Evolutionary conservation across 345 rosid species (phyloP).

Genomic region (Psidium friedrichsthalianum): DNA sequence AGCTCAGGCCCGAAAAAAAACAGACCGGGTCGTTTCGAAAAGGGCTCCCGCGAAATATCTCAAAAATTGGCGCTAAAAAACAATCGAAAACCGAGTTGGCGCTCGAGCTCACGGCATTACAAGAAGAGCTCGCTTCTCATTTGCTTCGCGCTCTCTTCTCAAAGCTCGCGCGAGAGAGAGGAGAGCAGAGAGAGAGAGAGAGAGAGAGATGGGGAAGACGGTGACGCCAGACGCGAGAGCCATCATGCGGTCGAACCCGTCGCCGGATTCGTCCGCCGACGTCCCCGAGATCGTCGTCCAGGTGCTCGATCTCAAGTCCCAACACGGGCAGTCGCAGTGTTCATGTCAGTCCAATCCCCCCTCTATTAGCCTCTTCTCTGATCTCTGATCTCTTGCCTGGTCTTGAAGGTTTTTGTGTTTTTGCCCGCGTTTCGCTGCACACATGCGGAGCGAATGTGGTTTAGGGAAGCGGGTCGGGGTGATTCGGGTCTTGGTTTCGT

Average conservation of each 20-base stretch:
- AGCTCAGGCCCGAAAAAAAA: too few relatives aligned
- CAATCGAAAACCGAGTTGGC: not conserved
- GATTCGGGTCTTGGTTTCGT: not conserved
- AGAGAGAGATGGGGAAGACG: conserved; percentile 24
- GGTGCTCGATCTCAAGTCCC: conserved; percentile 70
- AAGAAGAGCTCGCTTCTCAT: not conserved
- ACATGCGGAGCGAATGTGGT: too few relatives aligned
- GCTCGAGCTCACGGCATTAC: not conserved
- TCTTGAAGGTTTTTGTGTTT: too few relatives aligned
- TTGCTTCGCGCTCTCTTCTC: not conserved
- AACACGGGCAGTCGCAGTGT: conserved; percentile 76
- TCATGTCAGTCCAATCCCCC: conserved; percentile 25
- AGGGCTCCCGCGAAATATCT: too few relatives aligned
- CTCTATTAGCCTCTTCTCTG: not conserved
- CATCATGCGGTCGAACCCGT: conserved; percentile 41
- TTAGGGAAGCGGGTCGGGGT: too few relatives aligned
- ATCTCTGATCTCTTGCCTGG: not conserved
- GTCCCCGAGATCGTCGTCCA: conserved; percentile 55
- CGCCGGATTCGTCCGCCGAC: conserved; percentile 46
- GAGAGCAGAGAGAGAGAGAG: not conserved
- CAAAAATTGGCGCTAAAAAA: too few relatives aligned
- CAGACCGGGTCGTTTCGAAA: too few relatives aligned
- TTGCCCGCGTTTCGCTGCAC: too few relatives aligned
- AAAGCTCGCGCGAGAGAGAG: not conserved
- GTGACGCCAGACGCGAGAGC: conserved; percentile 58